phyloP scores from a whole-genome alignment of 306 rosid species.

The Glycine soja region DNA sequence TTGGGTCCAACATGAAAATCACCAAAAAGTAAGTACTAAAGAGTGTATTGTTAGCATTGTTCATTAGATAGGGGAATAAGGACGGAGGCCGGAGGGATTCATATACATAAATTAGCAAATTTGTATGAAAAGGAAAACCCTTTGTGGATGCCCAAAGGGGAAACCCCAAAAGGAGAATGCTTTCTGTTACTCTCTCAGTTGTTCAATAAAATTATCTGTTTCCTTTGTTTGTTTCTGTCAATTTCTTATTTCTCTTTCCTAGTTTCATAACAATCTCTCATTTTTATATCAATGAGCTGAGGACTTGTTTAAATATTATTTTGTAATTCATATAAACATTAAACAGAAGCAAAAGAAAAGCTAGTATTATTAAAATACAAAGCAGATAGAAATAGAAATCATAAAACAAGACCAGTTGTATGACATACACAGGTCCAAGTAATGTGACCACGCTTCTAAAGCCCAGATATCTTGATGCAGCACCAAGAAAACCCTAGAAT shows the following conservation, averaged over 20 bases:
- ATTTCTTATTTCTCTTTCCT: too few species aligned
- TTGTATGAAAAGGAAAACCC: not conserved
- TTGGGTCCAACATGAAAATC: not conserved
- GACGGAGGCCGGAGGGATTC: not conserved
- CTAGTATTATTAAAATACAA: slow-evolving; percentile 9
- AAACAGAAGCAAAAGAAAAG: slow-evolving; percentile 33
- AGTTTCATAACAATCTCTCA: not conserved
- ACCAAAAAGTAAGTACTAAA: not conserved
- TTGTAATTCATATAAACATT: slow-evolving; percentile 7
- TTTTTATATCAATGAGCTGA: slow-evolving; percentile 1
- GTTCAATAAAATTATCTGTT: too few species aligned
- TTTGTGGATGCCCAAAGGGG: not conserved
- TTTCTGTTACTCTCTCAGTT: not conserved
- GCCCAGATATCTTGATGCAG: slow-evolving; percentile 91
- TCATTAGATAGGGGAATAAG: not conserved
- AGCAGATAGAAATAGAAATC: slow-evolving; percentile 37
- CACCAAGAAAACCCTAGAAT: slow-evolving; percentile 85
- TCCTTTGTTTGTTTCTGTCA: too few species aligned
- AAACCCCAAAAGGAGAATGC: not conserved
- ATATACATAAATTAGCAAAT: not conserved
- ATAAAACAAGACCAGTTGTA: slow-evolving; percentile 40
- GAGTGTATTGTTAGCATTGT: not conserved
- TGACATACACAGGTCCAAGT: slow-evolving; percentile 89
- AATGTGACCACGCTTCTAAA: slow-evolving; percentile 85
- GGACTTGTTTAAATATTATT: slow-evolving; percentile 11